Conservation (phyloP, 148 eudicot genomes). For the Rhododendron ferrugineum region DNA sequence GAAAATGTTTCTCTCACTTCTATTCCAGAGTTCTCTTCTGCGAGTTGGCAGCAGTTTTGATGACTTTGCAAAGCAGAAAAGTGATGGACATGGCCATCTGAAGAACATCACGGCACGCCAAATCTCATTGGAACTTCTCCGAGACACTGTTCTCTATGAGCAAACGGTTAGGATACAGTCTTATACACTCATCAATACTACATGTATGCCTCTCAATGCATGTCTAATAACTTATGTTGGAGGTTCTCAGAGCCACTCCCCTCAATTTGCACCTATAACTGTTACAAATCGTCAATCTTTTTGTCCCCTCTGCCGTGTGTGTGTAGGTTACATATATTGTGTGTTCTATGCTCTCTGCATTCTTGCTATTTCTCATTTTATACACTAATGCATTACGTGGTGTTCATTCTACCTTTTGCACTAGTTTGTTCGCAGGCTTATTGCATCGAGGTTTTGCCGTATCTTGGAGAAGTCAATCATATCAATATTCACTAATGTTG, state of each 20-base stretch:
- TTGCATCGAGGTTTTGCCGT: conserved; percentile 56
- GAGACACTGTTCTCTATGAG: conserved; percentile 62
- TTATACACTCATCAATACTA: neutral
- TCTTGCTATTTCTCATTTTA: conserved; percentile 4
- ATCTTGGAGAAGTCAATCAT: conserved; percentile 43
- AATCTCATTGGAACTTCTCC: conserved; percentile 56
- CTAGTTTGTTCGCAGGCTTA: conserved; percentile 80
- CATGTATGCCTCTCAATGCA: neutral
- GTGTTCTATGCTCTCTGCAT: neutral
- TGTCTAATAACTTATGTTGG: neutral
- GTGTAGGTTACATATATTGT: neutral
- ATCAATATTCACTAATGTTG: conserved; percentile 31
- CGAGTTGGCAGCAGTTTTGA: conserved; percentile 15
- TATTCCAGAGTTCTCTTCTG: conserved; percentile 41
- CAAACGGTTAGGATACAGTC: conserved; percentile 50
- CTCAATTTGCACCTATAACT: neutral
- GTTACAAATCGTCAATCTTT: neutral
- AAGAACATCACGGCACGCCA: conserved; percentile 39
- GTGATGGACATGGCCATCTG: conserved; percentile 12
- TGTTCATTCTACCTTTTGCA: conserved; percentile 31
- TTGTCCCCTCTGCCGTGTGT: neutral
- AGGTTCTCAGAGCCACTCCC: neutral
- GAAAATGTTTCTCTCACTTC: conserved; percentile 52
- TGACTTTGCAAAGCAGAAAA: conserved; percentile 19
- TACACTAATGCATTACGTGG: neutral